Percentiles rank a stretch among this genome's conserved stretches.
Evolutionary conservation across 2,329 filamentous ascomycete genomes (phyloP).

Genomic region (Cladophialophora carrionii): DNA sequence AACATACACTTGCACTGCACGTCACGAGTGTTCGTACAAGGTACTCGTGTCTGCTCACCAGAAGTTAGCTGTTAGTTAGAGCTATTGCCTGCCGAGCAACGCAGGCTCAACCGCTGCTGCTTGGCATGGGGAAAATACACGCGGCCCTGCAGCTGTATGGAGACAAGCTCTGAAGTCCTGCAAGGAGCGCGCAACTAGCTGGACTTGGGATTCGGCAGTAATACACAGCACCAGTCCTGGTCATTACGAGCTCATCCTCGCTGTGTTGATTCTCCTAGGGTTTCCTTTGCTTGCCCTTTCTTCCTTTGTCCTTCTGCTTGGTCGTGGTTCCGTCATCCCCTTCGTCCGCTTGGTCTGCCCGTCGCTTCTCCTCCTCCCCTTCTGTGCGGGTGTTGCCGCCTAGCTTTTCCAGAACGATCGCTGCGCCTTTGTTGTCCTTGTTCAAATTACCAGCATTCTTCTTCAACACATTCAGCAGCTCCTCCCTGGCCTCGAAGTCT

Average conservation of each 20-base stretch:
- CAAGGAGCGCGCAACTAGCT: background rate
- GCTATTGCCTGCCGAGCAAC: background rate
- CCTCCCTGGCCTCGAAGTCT: conserved; percentile 68
- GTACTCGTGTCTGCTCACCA: background rate
- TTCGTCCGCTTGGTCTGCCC: background rate
- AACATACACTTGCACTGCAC: too few relatives aligned
- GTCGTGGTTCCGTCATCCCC: background rate
- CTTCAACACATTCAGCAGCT: conserved; percentile 71
- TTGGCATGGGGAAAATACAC: background rate
- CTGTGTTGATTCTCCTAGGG: background rate
- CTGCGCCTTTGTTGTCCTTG: conserved; percentile 54
- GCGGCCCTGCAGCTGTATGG: background rate
- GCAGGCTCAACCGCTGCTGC: too few relatives aligned
- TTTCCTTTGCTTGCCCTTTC: conserved; percentile 16
- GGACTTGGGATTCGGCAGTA: background rate
- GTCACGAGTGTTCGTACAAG: too few relatives aligned
- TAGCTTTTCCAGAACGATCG: conserved; percentile 48
- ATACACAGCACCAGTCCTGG: background rate
- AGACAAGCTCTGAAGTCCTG: too few relatives aligned
- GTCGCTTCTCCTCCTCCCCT: conserved; percentile 4
- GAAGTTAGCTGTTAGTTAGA: too few relatives aligned
- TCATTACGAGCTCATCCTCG: background rate
- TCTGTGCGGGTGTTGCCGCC: conserved; percentile 2
- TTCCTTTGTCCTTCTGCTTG: conserved; percentile 17
- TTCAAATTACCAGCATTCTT: conserved; percentile 58